Percentiles rank a stretch among this genome's conserved stretches.
phyloP scores from a whole-genome alignment of 2,329 filamentous ascomycete genomes.

The Thielaviopsis musarum region DNA sequence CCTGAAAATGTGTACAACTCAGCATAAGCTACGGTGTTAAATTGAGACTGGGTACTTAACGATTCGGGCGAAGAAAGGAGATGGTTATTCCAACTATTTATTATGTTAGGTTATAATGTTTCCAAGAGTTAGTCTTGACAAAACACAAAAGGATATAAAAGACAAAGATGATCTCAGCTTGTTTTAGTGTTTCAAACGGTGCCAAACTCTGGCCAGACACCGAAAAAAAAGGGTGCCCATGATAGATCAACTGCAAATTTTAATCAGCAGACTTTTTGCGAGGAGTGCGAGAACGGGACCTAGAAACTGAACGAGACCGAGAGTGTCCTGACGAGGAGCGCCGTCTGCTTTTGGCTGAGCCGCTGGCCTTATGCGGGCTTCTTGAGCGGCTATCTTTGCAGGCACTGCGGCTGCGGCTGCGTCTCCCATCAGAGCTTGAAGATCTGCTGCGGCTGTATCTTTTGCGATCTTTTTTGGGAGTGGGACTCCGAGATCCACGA shows the following conservation, averaged over 20 bases:
- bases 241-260: conserved; percentile 18
- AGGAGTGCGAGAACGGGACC: conserved; percentile 14
- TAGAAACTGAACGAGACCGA: conserved; percentile 7
- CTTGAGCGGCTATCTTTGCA: conserved; percentile 1
- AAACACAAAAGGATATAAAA: neutral
- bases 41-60: neutral
- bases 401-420: conserved; percentile 11
- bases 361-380: conserved; percentile 3
- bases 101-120: neutral
- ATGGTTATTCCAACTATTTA: neutral
- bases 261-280: conserved; percentile 39
- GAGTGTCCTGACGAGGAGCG: conserved; percentile 10
- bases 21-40: neutral
- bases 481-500: conserved; percentile 4
- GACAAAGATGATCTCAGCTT: conserved; percentile 4
- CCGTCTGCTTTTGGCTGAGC: conserved; percentile 5
- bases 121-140: conserved; percentile 3
- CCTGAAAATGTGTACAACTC: neutral
- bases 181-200: neutral
- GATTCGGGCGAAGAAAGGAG: neutral
- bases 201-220: neutral
- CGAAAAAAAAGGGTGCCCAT: neutral
- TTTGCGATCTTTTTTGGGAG: conserved; percentile 3
- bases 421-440: neutral
- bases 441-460: conserved; percentile 9